phyloP scores from a whole-genome alignment of 1,139 yeast genomes.

The Candida albicans region DNA sequence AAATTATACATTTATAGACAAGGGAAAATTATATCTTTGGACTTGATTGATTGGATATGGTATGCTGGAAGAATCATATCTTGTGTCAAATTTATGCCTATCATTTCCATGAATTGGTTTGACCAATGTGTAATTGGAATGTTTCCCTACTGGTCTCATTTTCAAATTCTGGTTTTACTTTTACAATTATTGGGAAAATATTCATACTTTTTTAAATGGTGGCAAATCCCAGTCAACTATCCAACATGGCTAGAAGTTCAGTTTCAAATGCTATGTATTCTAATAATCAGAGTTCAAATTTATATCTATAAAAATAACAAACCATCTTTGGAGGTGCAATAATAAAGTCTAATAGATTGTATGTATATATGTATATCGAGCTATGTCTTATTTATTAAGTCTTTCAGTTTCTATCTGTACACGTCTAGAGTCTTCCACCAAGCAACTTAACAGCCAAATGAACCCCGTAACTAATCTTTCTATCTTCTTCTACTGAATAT shows the following conservation, averaged over 20 bases:
- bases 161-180: not conserved
- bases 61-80: slow-evolving; percentile 18
- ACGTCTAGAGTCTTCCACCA: slow-evolving; percentile 58
- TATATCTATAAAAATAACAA: slow-evolving; percentile 12
- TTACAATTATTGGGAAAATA: slow-evolving; percentile 1
- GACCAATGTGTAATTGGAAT: slow-evolving; percentile 19
- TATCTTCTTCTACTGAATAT: slow-evolving; percentile 49
- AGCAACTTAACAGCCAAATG: slow-evolving; percentile 63
- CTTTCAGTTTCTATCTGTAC: not conserved
- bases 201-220: slow-evolving; percentile 19
- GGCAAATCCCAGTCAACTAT: slow-evolving; percentile 26
- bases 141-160: slow-evolving; percentile 13
- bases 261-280: slow-evolving; percentile 7
- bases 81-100: slow-evolving; percentile 25
- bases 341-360: not conserved
- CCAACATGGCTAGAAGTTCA: slow-evolving; percentile 21
- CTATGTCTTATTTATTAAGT: no score
- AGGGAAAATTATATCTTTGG: slow-evolving; percentile 20
- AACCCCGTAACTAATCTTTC: slow-evolving; percentile 60
- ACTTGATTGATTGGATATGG: slow-evolving; percentile 32
- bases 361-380: not conserved
- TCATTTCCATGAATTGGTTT: slow-evolving; percentile 30
- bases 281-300: slow-evolving; percentile 14
- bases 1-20: slow-evolving; percentile 9
- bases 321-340: slow-evolving; percentile 7